These are phyloP conservation scores for Coniferiporia sulphurascens DNA, from an alignment of 1,284 basidiomycete species.

Conservation along the genomic window DNA sequence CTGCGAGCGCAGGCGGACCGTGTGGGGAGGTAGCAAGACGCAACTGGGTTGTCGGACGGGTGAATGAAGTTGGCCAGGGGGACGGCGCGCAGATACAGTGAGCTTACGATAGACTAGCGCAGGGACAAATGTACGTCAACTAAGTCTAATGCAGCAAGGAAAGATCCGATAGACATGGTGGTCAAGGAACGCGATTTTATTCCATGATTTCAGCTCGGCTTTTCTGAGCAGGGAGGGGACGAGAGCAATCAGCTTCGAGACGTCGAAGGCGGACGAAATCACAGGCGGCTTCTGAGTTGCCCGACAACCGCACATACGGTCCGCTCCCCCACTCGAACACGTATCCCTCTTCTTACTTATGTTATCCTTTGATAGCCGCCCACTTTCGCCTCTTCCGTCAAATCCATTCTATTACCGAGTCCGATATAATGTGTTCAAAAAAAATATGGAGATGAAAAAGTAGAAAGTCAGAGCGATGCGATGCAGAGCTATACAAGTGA, in stretches of 20 bases:
- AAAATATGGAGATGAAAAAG: neutral
- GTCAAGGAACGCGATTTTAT: slow-evolving; percentile 1
- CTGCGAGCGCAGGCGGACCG: too few species aligned
- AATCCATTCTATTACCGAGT: too few species aligned
- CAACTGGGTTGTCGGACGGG: too few species aligned
- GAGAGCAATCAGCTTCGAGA: neutral
- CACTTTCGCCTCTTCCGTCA: neutral
- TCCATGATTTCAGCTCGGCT: neutral
- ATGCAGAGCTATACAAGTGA: neutral
- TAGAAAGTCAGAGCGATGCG: neutral
- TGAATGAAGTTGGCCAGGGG: too few species aligned
- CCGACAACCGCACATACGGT: neutral
- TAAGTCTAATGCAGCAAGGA: slow-evolving; percentile 16
- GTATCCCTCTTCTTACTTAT: neutral
- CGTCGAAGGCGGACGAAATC: neutral
- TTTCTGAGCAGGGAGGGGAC: neutral
- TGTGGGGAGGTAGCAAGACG: too few species aligned
- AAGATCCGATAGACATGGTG: slow-evolving; percentile 15
- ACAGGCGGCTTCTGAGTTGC: neutral
- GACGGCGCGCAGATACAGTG: neutral
- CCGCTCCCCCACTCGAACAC: neutral
- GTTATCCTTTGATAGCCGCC: slow-evolving; percentile 2
- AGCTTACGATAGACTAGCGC: slow-evolving; percentile 4
- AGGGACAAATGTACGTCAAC: slow-evolving; percentile 5
- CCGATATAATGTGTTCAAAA: too few species aligned